These are phyloP conservation scores for Tolypocladium sp. DNA, from an alignment of 2,329 filamentous ascomycete species.

Conservation along the genomic window DNA sequence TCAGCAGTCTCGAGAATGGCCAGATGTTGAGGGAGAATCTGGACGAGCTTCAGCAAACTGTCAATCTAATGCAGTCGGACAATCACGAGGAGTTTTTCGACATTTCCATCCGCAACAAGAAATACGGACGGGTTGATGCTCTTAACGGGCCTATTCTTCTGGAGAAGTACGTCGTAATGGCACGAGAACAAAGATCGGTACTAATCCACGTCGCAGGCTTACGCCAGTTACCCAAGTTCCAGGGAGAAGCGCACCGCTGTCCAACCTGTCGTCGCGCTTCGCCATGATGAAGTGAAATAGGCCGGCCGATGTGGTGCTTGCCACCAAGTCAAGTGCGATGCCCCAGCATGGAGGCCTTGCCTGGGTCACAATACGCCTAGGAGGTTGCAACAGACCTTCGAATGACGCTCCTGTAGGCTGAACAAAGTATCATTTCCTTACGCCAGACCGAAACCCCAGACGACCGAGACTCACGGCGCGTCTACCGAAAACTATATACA, in stretches of 20 bases:
- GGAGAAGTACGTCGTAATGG: slow-evolving; percentile 64
- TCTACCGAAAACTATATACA: slow-evolving; percentile 7
- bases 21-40: slow-evolving; percentile 83
- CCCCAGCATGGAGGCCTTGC: no score
- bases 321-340: background rate
- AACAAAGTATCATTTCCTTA: slow-evolving; percentile 5
- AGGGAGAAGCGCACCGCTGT: slow-evolving; percentile 53
- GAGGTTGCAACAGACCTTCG: background rate
- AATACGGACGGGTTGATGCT: slow-evolving; percentile 87
- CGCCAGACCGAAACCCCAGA: slow-evolving; percentile 8
- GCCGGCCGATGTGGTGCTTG: background rate
- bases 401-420: background rate
- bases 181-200: background rate
- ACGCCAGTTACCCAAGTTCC: slow-evolving; percentile 53
- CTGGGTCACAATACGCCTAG: background rate
- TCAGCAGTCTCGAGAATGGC: slow-evolving; percentile 72
- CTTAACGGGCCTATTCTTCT: slow-evolving; percentile 79
- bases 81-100: slow-evolving; percentile 98
- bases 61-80: slow-evolving; percentile 75
- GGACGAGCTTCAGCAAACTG: slow-evolving; percentile 88
- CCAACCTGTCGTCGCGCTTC: slow-evolving; percentile 67
- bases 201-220: slow-evolving; percentile 38
- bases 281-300: slow-evolving; percentile 42
- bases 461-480: background rate
- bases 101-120: slow-evolving; percentile 78